These are phyloP conservation scores for Apiospora kogelbergensis DNA, from an alignment of 2,329 filamentous ascomycete species.

Conservation along the genomic window DNA sequence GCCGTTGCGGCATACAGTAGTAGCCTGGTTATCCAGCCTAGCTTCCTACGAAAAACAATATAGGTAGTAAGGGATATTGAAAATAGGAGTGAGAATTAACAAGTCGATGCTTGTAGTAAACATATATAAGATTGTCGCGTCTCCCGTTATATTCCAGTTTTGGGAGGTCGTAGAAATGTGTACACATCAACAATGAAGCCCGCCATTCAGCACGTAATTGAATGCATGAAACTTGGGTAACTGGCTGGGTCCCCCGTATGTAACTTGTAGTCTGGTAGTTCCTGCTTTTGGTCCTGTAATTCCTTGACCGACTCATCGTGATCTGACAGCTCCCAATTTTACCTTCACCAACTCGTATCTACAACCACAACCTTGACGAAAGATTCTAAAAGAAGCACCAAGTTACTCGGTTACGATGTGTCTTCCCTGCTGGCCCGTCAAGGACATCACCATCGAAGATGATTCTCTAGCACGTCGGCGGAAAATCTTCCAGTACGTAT, in stretches of 20 bases:
- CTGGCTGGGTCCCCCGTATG: not conserved
- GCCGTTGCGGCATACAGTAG: no score
- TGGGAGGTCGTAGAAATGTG: no score
- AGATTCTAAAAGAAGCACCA: not conserved
- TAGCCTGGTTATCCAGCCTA: no score
- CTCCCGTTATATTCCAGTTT: no score
- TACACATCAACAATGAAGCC: no score
- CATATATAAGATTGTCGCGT: no score
- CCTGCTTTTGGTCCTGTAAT: not conserved
- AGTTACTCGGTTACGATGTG: conserved; percentile 45
- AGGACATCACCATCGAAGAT: conserved; percentile 48
- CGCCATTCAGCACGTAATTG: not conserved
- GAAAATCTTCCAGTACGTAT: conserved; percentile 27
- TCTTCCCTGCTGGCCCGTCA: conserved; percentile 51
- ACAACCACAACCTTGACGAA: not conserved
- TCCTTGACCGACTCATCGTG: not conserved
- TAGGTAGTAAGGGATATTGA: no score
- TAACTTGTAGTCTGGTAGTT: not conserved
- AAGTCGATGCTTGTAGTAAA: no score
- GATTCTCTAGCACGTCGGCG: conserved; percentile 29
- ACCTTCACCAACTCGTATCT: not conserved
- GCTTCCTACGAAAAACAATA: no score
- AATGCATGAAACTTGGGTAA: not conserved
- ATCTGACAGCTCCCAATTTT: not conserved
- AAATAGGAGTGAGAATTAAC: no score